These are phyloP conservation scores for Lojkania enalia DNA, from an alignment of 2,329 filamentous ascomycete genomes.

Conservation along the genomic window DNA sequence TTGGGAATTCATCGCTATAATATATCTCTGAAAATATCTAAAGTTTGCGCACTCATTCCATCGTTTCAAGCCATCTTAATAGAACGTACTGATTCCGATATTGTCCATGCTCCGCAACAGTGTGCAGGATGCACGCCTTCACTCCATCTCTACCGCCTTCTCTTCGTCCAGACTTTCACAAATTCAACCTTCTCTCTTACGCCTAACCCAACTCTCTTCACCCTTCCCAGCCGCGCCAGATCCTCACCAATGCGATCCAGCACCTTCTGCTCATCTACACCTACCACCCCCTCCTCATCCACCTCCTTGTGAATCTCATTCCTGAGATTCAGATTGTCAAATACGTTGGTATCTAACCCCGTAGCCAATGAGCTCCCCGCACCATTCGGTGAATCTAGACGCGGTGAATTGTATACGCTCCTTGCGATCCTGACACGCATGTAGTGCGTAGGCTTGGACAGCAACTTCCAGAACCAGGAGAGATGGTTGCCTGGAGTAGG, in stretches of 20 bases:
- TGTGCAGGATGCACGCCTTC: too few species aligned
- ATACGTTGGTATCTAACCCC: constrained; percentile 39
- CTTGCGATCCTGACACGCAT: constrained; percentile 91
- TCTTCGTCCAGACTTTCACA: constrained; percentile 68
- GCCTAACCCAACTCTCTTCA: constrained; percentile 85
- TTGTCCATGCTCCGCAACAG: too few species aligned
- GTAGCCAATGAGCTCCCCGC: constrained; percentile 20
- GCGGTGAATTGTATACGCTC: constrained; percentile 55
- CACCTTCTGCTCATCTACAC: constrained; percentile 65
- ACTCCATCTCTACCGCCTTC: constrained; percentile 19
- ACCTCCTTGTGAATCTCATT: constrained; percentile 20
- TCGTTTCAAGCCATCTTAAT: not conserved
- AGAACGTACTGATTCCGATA: not conserved
- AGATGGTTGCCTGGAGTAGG: constrained; percentile 76
- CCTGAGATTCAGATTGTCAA: constrained; percentile 32
- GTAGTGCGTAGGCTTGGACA: constrained; percentile 82
- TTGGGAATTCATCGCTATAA: too few species aligned
- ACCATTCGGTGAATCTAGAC: constrained; percentile 21
- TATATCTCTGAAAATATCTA: too few species aligned
- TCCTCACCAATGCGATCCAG: constrained; percentile 82
- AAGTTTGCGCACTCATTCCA: too few species aligned
- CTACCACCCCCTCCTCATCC: constrained; percentile 31
- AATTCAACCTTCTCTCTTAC: constrained; percentile 83
- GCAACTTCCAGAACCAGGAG: constrained; percentile 81
- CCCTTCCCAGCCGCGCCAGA: constrained; percentile 81